Evolutionary conservation across 1,284 basidiomycete species (phyloP).

Genomic region (Bondarzewia mesenterica): DNA sequence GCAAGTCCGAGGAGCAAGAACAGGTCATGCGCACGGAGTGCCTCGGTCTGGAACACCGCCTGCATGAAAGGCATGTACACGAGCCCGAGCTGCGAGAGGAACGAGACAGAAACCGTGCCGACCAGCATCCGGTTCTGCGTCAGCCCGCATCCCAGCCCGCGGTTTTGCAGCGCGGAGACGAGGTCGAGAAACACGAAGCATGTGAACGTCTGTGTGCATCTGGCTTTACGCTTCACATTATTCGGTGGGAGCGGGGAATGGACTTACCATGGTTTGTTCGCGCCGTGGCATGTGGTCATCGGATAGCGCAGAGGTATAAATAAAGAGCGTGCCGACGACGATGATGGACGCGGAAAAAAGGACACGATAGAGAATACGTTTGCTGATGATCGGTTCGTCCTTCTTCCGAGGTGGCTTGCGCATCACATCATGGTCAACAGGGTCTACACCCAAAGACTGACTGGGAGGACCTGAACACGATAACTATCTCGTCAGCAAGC

Average conservation of each 20-base stretch:
- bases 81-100: slow-evolving; percentile 76
- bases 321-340: slow-evolving; percentile 80
- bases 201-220: slow-evolving; percentile 74
- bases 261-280: slow-evolving; percentile 88
- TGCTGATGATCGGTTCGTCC: slow-evolving; percentile 81
- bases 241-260: background rate
- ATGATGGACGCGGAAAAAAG: slow-evolving; percentile 89
- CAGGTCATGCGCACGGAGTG: slow-evolving; percentile 65
- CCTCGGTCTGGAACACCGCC: slow-evolving; percentile 88
- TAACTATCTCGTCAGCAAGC: background rate
- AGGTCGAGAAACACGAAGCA: slow-evolving; percentile 96
- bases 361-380: slow-evolving; percentile 69
- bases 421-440: slow-evolving; percentile 89
- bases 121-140: slow-evolving; percentile 86
- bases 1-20: slow-evolving; percentile 67
- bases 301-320: slow-evolving; percentile 78
- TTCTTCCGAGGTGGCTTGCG: slow-evolving; percentile 82
- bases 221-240: background rate
- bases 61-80: slow-evolving; percentile 92
- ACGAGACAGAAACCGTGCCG: slow-evolving; percentile 78
- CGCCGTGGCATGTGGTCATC: slow-evolving; percentile 77
- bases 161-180: slow-evolving; percentile 90
- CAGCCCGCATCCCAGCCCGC: slow-evolving; percentile 77
- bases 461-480: slow-evolving; percentile 72
- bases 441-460: slow-evolving; percentile 94